These are phyloP conservation scores for Entoloma clypeatum DNA, from an alignment of 1,284 basidiomycete species.

Conservation along the genomic window DNA sequence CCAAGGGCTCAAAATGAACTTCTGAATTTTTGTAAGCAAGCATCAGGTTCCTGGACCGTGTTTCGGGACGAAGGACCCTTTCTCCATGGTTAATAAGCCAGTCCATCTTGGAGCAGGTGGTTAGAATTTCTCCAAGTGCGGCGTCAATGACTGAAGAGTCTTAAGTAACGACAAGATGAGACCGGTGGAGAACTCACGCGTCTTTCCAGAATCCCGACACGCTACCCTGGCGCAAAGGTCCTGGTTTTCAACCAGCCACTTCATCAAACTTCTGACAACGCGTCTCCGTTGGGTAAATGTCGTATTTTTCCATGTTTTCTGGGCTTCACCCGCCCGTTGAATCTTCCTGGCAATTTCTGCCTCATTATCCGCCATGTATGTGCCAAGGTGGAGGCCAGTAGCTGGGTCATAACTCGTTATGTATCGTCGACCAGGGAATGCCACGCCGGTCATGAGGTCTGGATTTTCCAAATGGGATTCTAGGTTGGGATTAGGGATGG, in stretches of 20 bases:
- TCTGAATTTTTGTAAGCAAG: constrained; percentile 82
- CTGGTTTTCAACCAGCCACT: constrained; percentile 89
- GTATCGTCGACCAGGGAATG: constrained; percentile 54
- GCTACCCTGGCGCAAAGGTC: constrained; percentile 86
- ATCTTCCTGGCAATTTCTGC: constrained; percentile 74
- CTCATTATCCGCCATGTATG: constrained; percentile 63
- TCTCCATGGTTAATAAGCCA: constrained; percentile 86
- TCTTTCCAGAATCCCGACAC: constrained; percentile 95
- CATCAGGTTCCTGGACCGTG: constrained; percentile 69
- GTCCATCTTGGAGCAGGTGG: constrained; percentile 86
- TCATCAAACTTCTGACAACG: constrained; percentile 80
- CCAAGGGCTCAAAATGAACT: constrained; percentile 90
- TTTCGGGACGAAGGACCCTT: constrained; percentile 65
- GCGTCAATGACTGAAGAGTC: constrained; percentile 73
- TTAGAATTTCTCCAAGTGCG: constrained; percentile 84
- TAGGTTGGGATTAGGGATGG: constrained; percentile 55
- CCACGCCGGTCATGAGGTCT: constrained; percentile 49
- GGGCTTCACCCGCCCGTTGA: constrained; percentile 59
- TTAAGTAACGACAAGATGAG: constrained; percentile 1
- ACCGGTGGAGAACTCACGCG: constrained; percentile 54
- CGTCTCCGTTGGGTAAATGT: constrained; percentile 76
- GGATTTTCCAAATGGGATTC: constrained; percentile 58
- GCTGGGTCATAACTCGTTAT: constrained; percentile 92
- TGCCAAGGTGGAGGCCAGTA: constrained; percentile 75
- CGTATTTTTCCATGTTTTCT: constrained; percentile 66